Evolutionary conservation across 139 green algal genomes (phyloP).

Genomic region (Eudorina sp.): DNA sequence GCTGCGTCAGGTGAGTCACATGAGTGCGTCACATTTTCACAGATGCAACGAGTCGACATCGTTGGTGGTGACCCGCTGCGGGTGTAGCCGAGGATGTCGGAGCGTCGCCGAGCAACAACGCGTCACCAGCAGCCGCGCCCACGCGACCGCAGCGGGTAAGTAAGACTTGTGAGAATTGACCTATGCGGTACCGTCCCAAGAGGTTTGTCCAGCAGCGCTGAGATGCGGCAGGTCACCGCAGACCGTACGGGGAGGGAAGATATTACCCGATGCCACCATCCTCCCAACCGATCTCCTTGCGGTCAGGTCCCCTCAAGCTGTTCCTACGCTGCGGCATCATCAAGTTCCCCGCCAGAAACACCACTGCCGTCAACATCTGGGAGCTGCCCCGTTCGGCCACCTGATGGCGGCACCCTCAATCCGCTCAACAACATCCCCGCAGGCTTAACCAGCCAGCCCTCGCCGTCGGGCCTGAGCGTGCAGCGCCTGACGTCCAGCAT

Average conservation of each 20-base stretch:
- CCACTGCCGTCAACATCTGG: background rate
- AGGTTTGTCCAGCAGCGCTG: background rate
- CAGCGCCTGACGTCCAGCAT: constrained; percentile 51
- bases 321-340: constrained; percentile 25
- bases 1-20: no score
- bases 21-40: no score
- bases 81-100: background rate
- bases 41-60: no score
- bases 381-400: background rate
- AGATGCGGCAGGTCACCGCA: no score
- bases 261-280: no score
- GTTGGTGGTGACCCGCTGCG: no score
- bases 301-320: constrained; percentile 16
- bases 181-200: no score
- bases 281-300: no score
- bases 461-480: constrained; percentile 23
- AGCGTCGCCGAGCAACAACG: constrained; percentile 21
- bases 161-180: no score
- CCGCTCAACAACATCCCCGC: constrained; percentile 43
- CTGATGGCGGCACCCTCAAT: constrained; percentile 23
- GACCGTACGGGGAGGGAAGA: no score
- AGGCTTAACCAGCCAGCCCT: background rate
- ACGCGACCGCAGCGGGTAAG: background rate
- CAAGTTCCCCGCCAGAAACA: background rate
- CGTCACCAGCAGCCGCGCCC: background rate